Evolutionary conservation across 2,329 filamentous ascomycete genomes (phyloP).

Genomic region (Cadophora gregata): DNA sequence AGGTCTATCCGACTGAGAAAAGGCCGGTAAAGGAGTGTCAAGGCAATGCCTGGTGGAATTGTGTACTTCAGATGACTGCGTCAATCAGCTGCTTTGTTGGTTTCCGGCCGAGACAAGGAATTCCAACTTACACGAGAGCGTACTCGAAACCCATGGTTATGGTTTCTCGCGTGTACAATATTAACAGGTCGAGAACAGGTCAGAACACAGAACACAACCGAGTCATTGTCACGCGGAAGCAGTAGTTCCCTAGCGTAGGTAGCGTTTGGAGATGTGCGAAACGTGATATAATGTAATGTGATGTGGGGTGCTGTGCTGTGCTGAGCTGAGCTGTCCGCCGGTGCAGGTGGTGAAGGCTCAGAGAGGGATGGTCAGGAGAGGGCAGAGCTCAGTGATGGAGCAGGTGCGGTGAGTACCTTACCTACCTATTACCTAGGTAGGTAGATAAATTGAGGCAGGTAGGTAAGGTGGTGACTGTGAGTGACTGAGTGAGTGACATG

Average conservation of each 20-base stretch:
- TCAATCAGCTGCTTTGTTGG: constrained; percentile 18
- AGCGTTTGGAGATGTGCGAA: background rate
- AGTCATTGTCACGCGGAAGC: background rate
- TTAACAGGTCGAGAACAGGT: background rate
- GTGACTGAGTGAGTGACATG: too few species aligned
- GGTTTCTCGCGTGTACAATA: background rate
- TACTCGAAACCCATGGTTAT: constrained; percentile 63
- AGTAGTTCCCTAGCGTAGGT: too few species aligned
- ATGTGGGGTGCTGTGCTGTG: too few species aligned
- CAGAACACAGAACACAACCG: constrained; percentile 9
- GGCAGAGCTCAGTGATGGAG: background rate
- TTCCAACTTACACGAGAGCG: constrained; percentile 61
- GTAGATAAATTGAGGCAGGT: too few species aligned
- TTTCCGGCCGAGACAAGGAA: background rate
- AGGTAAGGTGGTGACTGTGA: too few species aligned
- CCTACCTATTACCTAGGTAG: too few species aligned
- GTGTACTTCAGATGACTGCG: constrained; percentile 66
- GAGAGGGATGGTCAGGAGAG: background rate
- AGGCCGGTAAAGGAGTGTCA: constrained; percentile 65
- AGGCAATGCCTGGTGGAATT: constrained; percentile 64
- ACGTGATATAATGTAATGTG: background rate
- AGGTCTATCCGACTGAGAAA: constrained; percentile 66
- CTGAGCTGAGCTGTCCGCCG: too few species aligned
- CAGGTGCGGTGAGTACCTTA: too few species aligned
- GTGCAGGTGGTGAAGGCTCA: too few species aligned